Percentiles rank a stretch among this genome's conserved stretches.
Evolutionary conservation across 495 filamentous ascomycete genomes (phyloP).

Genomic region (Aspergillus baeticus): DNA sequence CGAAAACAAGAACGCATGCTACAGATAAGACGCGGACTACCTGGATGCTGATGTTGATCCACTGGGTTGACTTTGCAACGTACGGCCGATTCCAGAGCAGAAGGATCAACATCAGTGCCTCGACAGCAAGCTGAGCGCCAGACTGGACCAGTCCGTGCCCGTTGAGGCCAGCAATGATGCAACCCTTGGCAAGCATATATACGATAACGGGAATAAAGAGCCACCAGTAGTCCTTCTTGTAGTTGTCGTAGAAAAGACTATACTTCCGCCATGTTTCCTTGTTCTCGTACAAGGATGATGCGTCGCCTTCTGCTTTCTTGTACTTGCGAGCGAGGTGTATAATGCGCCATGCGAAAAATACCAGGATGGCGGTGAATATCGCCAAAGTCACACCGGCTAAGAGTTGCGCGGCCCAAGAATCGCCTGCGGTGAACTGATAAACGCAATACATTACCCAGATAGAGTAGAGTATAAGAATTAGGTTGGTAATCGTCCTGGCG

Average conservation of each 20-base stretch:
- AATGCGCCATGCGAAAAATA: conserved; percentile 80
- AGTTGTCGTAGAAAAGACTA: conserved; percentile 94
- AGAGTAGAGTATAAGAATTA: conserved; percentile 91
- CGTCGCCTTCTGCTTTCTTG: conserved; percentile 73
- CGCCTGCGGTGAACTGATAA: conserved; percentile 89
- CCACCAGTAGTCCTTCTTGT: conserved; percentile 94
- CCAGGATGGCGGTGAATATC: conserved; percentile 75
- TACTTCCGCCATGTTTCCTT: conserved; percentile 93
- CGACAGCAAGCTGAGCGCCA: conserved; percentile 74
- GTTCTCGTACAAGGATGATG: conserved; percentile 74
- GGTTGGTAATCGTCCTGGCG: conserved; percentile 80
- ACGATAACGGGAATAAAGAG: conserved; percentile 87
- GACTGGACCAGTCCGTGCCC: conserved; percentile 84
- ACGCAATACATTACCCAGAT: conserved; percentile 96
- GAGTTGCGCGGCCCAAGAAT: conserved; percentile 91
- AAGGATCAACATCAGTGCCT: conserved; percentile 66
- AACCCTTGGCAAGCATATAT: conserved; percentile 91
- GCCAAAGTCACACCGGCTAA: conserved; percentile 80
- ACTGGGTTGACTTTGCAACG: conserved; percentile 77
- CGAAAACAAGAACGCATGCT: conserved; percentile 86
- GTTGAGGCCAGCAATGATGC: conserved; percentile 80
- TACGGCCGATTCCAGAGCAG: conserved; percentile 85
- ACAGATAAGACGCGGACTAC: conserved; percentile 92
- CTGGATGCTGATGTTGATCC: conserved; percentile 93
- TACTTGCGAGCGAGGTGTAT: conserved; percentile 71